Base-by-base conservation (phyloP, 179 eudicot species). In the Beta macrorhiza region DNA sequence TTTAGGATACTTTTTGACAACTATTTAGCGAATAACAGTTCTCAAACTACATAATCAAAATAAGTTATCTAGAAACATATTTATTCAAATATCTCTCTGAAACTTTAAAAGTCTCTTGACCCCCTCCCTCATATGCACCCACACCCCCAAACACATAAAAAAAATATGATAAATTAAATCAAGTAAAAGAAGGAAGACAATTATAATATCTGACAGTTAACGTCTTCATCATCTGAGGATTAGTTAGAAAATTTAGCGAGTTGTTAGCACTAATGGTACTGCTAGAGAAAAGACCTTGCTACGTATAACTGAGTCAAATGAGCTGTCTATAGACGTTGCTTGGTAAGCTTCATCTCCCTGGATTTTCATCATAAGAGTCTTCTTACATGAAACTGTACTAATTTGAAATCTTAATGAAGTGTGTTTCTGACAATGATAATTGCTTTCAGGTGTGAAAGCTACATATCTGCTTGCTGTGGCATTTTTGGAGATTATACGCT, bases 391-490 rank as follows among this genome's bases (percentile, higher is more conserved):
- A 55, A 22, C 5, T 85, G 67, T 57, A 53, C 75, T 70, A 6
- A 11, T 56, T 49, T 53, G 37, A 17, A 45, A 37, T 74, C 75
- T 80, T 19, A 58, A 14, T 74, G 67, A 70, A 44, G 25, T 9
- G 49, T 63, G 77, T 56, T 75, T 81, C 56, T 82, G 44, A 14
- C 78, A 61, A 49, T 82, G 62, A 72, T 77, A 61, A 22, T 71
- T 72, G 65, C 62, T 61, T 84, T 49, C 93, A 97, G 99, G 99
- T 85, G 99, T 97, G 75, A 97, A 97, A 88, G 95, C 99, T 76
- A 97, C 98, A 75, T 97, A 97, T 89, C 91, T 97, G 79, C 94
- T 97, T 83, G 99, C 99, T 52, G 99, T 97, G 69, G 91, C 98
- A 62, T 97, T 91, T 91, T 81, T 97, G 67, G 99, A 97, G 91